These are phyloP conservation scores for Anaeromyces robustus DNA, from an alignment of 192 early-diverging fungal species.

Conservation along the genomic window DNA sequence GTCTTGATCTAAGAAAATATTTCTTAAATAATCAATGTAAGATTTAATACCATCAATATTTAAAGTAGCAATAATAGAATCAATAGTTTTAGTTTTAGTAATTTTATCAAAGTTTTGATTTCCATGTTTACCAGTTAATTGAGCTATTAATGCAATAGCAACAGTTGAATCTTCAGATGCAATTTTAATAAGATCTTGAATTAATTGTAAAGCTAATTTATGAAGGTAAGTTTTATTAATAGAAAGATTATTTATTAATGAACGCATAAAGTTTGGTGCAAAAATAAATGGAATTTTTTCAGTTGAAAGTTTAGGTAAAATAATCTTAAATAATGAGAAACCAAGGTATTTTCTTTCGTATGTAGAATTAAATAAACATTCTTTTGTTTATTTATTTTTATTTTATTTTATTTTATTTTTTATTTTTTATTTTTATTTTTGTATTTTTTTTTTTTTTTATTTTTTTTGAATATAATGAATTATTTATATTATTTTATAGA, in stretches of 20 bases:
- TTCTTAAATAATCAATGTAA: constrained; percentile 59
- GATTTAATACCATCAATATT: constrained; percentile 44
- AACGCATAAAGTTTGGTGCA: constrained; percentile 69
- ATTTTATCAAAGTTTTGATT: constrained; percentile 47
- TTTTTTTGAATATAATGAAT: no score
- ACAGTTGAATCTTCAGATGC: constrained; percentile 15
- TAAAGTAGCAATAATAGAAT: constrained; percentile 55
- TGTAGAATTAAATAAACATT: constrained; percentile 54
- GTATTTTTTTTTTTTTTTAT: no score
- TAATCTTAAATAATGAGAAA: constrained; percentile 62
- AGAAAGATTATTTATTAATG: constrained; percentile 73
- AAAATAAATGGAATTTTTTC: constrained; percentile 54
- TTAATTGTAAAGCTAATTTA: constrained; percentile 59
- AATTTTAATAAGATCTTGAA: constrained; percentile 10
- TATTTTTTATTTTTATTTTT: no score
- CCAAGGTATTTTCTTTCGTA: constrained; percentile 84
- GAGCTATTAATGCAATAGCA: constrained; percentile 59
- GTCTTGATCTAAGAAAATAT: constrained; percentile 41
- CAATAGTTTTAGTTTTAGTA: constrained; percentile 62
- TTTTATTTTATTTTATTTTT: no score
- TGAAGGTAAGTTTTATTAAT: constrained; percentile 55
- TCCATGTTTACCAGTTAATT: constrained; percentile 65
- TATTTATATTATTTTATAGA: no score
- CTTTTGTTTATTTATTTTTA: constrained; percentile 9
- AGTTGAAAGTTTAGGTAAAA: constrained; percentile 30